Evolutionary conservation across 2,329 filamentous ascomycete species (phyloP), one percentile per base, ranked within the genome.

Genomic region (Grosmannia huntii): DNA sequence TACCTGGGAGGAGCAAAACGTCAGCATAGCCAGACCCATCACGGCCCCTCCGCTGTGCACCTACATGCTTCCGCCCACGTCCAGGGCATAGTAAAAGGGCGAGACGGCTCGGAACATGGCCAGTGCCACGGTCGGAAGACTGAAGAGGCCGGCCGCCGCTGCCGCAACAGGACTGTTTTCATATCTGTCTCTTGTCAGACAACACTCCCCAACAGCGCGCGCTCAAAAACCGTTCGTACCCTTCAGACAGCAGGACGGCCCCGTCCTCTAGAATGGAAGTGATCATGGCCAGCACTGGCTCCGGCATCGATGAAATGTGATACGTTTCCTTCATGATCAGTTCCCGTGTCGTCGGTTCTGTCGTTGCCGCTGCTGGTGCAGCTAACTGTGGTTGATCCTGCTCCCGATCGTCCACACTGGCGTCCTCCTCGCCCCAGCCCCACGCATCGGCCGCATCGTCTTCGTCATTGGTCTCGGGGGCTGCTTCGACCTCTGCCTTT

Each of bases 271-370:
- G 69, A 31, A 85, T 77, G 14, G 75, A 67, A 25, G 76, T 73
- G 56, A 92, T 82, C 31, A 89, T 77, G 21, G 81, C 76, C 23
- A 91, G 76, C 14, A 97, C 83, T 4, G 85, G 82, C 61, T 90
- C 85, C 0, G 94, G 92, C 69, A 96, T 86, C 2, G 87, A 87
- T 0, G 92, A 96, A 56, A 96, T 87, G 60, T 85, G 88, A 69
- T 96, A 99, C 1, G 81, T 87, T 71, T 99, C 94, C 61, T 80
- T 87, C 51, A 97, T 73, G 0, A 88, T 87, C 60, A 97, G 73
- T 67, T 94, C 87, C 58, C 83, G 77, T 10, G 76, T 76, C 60
- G 64, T 7, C 31, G 38, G 48, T 10, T 53, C 16, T 12, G 28
- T 12, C 0, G 31, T 5, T 16, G 7, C 56, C 10, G n/a, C 60